Conservation (phyloP, 768 basidiomycete species). For the Rhizopogon roseolus region DNA sequence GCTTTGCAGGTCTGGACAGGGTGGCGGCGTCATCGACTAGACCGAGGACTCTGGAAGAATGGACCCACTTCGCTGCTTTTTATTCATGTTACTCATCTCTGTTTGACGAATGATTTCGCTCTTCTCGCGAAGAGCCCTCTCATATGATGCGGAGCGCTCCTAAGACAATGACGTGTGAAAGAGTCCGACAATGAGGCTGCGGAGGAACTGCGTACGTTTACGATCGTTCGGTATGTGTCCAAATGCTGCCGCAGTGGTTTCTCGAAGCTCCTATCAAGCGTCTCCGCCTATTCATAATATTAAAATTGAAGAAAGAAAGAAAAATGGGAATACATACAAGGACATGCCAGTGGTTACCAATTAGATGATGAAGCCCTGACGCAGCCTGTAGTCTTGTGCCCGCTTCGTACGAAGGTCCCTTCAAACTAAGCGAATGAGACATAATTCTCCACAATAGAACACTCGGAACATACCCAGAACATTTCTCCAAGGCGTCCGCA, state of each 20-base stretch:
- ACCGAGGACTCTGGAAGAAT: slow-evolving; percentile 1
- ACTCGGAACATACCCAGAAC: slow-evolving; percentile 58
- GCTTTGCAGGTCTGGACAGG: slow-evolving; percentile 70
- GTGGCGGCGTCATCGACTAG: slow-evolving; percentile 6
- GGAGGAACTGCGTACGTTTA: slow-evolving; percentile 45
- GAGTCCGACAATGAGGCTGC: background rate
- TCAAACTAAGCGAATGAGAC: slow-evolving; percentile 42
- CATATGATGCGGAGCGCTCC: slow-evolving; percentile 85
- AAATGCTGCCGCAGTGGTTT: slow-evolving; percentile 83
- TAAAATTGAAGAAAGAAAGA: slow-evolving; percentile 1
- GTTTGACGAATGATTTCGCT: slow-evolving; percentile 82
- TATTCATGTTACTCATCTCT: slow-evolving; percentile 80
- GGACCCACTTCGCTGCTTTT: slow-evolving; percentile 75
- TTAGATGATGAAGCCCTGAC: slow-evolving; percentile 85
- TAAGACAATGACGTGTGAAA: slow-evolving; percentile 23
- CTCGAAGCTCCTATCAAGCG: slow-evolving; percentile 84
- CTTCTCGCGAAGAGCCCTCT: slow-evolving; percentile 76
- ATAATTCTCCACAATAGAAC: background rate
- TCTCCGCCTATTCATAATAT: slow-evolving; percentile 56
- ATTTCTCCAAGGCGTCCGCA: slow-evolving; percentile 81
- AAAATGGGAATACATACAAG: slow-evolving; percentile 47
- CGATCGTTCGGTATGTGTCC: slow-evolving; percentile 70
- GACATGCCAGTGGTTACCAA: slow-evolving; percentile 91
- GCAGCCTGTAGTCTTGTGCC: slow-evolving; percentile 82
- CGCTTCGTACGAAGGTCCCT: slow-evolving; percentile 75